Percentiles rank a stretch among this genome's conserved stretches.
Evolutionary conservation across 805 yeast species (phyloP).

Genomic region (Ogataea populi-albae): DNA sequence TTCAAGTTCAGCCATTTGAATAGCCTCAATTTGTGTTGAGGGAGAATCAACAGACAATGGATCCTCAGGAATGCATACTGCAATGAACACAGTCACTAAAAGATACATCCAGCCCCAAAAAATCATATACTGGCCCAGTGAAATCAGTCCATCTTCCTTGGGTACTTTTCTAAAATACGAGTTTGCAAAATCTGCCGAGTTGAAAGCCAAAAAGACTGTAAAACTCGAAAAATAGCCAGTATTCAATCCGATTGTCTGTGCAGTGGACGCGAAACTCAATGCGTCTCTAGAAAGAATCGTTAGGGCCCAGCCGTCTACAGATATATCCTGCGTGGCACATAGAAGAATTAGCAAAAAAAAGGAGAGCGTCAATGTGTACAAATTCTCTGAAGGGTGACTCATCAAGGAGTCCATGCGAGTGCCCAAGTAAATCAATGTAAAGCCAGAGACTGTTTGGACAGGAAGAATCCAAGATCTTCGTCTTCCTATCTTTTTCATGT

Average conservation of each 20-base stretch:
- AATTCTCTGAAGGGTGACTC: constrained; percentile 41
- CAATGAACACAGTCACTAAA: constrained; percentile 59
- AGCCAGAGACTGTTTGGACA: constrained; percentile 76
- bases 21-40: constrained; percentile 13
- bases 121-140: constrained; percentile 70
- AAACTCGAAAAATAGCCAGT: constrained; percentile 90
- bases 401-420: constrained; percentile 47
- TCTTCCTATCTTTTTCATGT: constrained; percentile 65
- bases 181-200: constrained; percentile 90
- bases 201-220: constrained; percentile 86
- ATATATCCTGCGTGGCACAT: constrained; percentile 97
- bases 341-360: constrained; percentile 79
- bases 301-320: constrained; percentile 99
- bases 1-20: constrained; percentile 22
- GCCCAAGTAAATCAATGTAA: constrained; percentile 67
- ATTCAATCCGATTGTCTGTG: constrained; percentile 93
- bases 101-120: constrained; percentile 77
- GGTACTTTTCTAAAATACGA: constrained; percentile 70
- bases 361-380: constrained; percentile 57
- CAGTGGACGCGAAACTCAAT: constrained; percentile 90
- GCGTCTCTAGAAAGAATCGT: constrained; percentile 78
- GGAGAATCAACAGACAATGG: constrained; percentile 44
- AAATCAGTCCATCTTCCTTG: constrained; percentile 58
- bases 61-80: constrained; percentile 66
- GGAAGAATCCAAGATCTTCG: constrained; percentile 95